These are phyloP conservation scores for Talaromyces sp. DNA, from an alignment of 2,329 filamentous ascomycete genomes.

Conservation along the genomic window DNA sequence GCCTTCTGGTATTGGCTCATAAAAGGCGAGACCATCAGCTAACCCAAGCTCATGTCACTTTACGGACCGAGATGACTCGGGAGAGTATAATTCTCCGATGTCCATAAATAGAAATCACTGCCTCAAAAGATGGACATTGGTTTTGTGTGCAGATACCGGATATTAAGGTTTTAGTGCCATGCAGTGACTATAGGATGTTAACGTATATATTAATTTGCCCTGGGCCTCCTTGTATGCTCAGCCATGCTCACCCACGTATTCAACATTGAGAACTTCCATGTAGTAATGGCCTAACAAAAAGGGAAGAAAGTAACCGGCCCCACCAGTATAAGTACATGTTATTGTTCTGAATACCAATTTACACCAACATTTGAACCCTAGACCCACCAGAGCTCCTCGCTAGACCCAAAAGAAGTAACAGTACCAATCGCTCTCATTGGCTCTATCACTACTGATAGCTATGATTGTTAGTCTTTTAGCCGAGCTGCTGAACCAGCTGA, in stretches of 20 bases:
- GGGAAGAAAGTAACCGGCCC: no score
- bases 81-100: background rate
- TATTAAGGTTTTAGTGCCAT: background rate
- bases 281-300: background rate
- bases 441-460: no score
- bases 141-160: background rate
- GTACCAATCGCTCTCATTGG: no score
- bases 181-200: background rate
- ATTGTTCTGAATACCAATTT: no score
- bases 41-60: background rate
- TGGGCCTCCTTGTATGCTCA: background rate
- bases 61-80: background rate
- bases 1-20: background rate
- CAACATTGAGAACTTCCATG: no score
- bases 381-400: no score
- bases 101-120: background rate
- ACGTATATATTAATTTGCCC: background rate
- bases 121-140: background rate
- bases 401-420: no score
- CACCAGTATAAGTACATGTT: no score
- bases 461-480: no score
- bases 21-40: background rate
- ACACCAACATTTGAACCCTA: no score
- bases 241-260: background rate
- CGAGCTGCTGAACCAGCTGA: no score